Evolutionary conservation across 2,329 filamentous ascomycete genomes (phyloP), one percentile per base, ranked within the genome.

Genomic region (Talaromyces islandicus): DNA sequence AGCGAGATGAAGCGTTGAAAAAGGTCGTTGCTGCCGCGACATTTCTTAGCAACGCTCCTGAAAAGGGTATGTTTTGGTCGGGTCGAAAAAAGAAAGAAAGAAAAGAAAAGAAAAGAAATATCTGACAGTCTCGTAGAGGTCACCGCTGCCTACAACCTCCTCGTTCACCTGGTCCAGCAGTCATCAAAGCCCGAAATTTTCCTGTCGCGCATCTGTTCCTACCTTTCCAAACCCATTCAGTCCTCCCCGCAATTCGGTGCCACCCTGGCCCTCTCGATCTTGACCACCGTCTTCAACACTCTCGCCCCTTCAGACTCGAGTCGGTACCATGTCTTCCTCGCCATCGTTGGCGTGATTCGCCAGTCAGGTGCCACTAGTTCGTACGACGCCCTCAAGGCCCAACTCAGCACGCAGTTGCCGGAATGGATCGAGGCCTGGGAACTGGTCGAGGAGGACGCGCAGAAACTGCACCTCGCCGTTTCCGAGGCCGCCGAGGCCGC

Each of bases 201-300:
- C 80, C 87, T 99, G 66, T 89, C 91, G 62, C 85, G 85, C 69
- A 88, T 99, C 71, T 97, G 94, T 85, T 83, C 87, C 71, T 93
- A 95, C 79, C 90, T 99, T 72, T 86, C 86, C 66, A 89, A 91
- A 75, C 93, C 94, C 65, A 86, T 97, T 73, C 86, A 88, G 63
- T 90, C 90, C 63, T 96, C 93, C 56, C 90, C 92, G 58, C 81
- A 88, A 68, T 92, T 96, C 79, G 91, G 92, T 68, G 83, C 89
- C 64, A 88, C 89, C 55, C 85, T 99, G 66, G 91, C 92, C 65
- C 88, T 97, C 68, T 92, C 91, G 67, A 89, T 94, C 68, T 85
- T 99, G 68, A 92, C 91, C 72, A 97, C 92, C 69, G 87, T 99
- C 72, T 99, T 97, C 88, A 99, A 99, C 84, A 88, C 95, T 66